Evolutionary conservation across 2,329 filamentous ascomycete species (phyloP), one percentile per base, ranked within the genome.

Genomic region (Trematosphaeria pertusa): DNA sequence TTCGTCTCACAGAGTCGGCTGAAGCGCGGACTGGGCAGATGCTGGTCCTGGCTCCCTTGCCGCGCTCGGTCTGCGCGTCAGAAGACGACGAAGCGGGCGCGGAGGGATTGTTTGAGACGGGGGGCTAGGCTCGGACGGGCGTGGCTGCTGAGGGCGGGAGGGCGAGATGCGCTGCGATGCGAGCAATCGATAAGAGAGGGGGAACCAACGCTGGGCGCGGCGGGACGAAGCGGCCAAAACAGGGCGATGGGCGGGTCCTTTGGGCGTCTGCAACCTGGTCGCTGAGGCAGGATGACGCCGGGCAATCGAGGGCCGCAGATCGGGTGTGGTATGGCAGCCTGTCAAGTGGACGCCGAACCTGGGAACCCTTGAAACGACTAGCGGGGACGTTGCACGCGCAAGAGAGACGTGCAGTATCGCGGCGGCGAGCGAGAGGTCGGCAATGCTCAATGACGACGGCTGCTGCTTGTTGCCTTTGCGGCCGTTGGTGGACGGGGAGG

Each of bases 21-120:
- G 54, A 56, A 52, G 56, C 54, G 43, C 35, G 34, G 37, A 50
- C 50, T 43, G 58, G 51, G 47, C 53, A 47, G 39, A 42, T 37
- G 32, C 44, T 48, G 48, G 44, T 41, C 44, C 31, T 19, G 35
- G 38, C 38, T 37, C 44, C 42, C 32, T 44, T 38, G 37, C 43
- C 24, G 15, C 19, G 24, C 28, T 40, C 32, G 42, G 48, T 21
- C 28, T 46, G 43, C 32, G 54, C 42, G 48, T 52, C 24, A 50
- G 46, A 44, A 36, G 31, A 20, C 31, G 43, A 40, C 20, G 20
- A 41, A 22, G 32, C 20, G 38, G 24, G 32, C 30, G 42, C n/a
- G 35, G 40, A 42, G 26, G 48, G 36, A 31, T 26, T 37, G 51
- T 48, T 41, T 45, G 43, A 45, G 43, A 34, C 19, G 26, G 33